A percentile compares a stretch with the other conserved stretches of the same genome.
phyloP scores from a whole-genome alignment of 2,329 filamentous ascomycete species.

The Epichloe sibirici region DNA sequence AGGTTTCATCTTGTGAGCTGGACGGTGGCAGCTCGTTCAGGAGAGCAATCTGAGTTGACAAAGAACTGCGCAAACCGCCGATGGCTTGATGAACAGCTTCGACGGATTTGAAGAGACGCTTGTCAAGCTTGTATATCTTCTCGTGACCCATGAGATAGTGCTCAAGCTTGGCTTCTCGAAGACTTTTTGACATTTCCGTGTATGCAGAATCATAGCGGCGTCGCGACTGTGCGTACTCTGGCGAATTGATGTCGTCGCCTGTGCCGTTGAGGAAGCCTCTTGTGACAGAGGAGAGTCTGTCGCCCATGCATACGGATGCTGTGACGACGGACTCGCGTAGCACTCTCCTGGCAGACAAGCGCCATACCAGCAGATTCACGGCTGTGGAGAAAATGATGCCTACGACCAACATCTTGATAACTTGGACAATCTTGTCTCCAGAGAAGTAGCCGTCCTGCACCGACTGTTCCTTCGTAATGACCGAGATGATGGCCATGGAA shows the following conservation, averaged over 20 bases:
- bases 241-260: slow-evolving; percentile 61
- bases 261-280: slow-evolving; percentile 72
- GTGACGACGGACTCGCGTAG: slow-evolving; percentile 61
- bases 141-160: slow-evolving; percentile 75
- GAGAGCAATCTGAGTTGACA: slow-evolving; percentile 77
- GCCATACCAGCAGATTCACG: slow-evolving; percentile 68
- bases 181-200: slow-evolving; percentile 58
- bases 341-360: slow-evolving; percentile 61
- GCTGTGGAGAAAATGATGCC: slow-evolving; percentile 59
- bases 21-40: slow-evolving; percentile 46
- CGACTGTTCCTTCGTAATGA: slow-evolving; percentile 82
- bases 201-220: slow-evolving; percentile 55
- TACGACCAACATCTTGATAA: slow-evolving; percentile 73
- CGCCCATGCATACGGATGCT: slow-evolving; percentile 62
- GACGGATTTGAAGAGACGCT: slow-evolving; percentile 69
- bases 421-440: slow-evolving; percentile 67
- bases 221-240: slow-evolving; percentile 50
- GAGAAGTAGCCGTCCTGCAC: slow-evolving; percentile 75
- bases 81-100: slow-evolving; percentile 79
- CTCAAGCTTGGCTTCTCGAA: slow-evolving; percentile 80
- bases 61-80: slow-evolving; percentile 79
- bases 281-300: slow-evolving; percentile 72
- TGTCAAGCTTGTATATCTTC: slow-evolving; percentile 65
- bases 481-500: slow-evolving; percentile 77
- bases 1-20: slow-evolving; percentile 1